A percentile compares a stretch with the other conserved stretches of the same genome.
Conservation (phyloP, 2,329 filamentous ascomycete species). For the Ophiostoma himal-ulmi region DNA sequence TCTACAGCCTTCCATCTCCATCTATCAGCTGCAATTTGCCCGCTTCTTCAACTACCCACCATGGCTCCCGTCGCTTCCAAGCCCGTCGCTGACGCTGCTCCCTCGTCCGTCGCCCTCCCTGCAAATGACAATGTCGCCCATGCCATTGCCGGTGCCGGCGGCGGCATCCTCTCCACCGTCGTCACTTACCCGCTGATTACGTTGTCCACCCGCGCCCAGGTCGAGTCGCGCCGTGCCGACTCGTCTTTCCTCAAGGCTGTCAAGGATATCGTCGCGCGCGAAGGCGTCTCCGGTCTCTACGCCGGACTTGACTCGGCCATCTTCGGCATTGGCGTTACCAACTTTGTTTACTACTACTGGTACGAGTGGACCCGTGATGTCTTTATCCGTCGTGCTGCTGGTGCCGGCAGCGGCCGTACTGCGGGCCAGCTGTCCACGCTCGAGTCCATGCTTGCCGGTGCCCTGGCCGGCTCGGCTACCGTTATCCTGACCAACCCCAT, state of each 20-base stretch:
- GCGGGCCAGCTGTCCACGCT: constrained; percentile 80
- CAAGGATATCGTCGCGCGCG: constrained; percentile 79
- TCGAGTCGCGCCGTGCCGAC: constrained; percentile 90
- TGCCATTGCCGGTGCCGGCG: constrained; percentile 85
- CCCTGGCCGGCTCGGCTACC: constrained; percentile 86
- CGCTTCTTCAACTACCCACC: constrained; percentile 8
- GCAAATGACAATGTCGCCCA: constrained; percentile 97
- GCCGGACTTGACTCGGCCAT: constrained; percentile 88
- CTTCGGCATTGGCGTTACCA: constrained; percentile 96
- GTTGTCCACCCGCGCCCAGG: constrained; percentile 92
- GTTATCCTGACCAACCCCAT: constrained; percentile 97
- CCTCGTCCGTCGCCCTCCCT: constrained; percentile 50
- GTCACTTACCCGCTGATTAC: constrained; percentile 98
- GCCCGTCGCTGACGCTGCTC: constrained; percentile 14
- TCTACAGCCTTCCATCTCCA: background rate
- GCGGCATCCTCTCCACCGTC: constrained; percentile 91
- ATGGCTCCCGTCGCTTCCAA: constrained; percentile 26
- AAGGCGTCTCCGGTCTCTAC: constrained; percentile 84
- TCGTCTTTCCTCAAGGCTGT: constrained; percentile 79
- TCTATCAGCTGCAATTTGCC: background rate
- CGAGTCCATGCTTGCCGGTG: constrained; percentile 92
- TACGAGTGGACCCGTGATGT: constrained; percentile 93
- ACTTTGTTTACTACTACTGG: constrained; percentile 99
- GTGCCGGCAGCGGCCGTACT: constrained; percentile 50
- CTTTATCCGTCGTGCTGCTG: constrained; percentile 73